phyloP scores from a whole-genome alignment of 768 basidiomycete genomes.

The Cystobasidium ongulense region DNA sequence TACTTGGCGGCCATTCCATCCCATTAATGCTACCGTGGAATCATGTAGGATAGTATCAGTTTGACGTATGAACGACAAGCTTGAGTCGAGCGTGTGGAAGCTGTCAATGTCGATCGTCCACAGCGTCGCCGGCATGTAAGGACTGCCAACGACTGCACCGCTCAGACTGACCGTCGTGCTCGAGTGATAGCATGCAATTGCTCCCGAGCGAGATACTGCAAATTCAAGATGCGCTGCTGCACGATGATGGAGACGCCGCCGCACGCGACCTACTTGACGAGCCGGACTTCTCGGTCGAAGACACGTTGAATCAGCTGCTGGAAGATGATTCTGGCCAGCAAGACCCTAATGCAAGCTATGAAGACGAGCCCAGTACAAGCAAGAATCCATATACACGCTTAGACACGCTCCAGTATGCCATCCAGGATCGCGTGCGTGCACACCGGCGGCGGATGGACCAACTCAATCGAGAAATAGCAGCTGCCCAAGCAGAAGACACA shows the following conservation, averaged over 20 bases:
- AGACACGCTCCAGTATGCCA: constrained; percentile 6
- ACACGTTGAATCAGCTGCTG: constrained; percentile 19
- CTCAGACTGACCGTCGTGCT: neutral
- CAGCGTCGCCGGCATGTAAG: neutral
- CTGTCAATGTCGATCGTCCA: neutral
- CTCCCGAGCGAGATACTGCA: constrained; percentile 12
- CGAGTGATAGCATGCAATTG: neutral
- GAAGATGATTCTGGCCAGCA: neutral
- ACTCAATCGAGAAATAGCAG: constrained; percentile 52
- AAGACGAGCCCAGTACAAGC: neutral
- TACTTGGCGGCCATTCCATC: constrained; percentile 21
- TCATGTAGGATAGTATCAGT: neutral
- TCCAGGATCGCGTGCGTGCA: neutral
- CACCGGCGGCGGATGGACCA: constrained; percentile 1
- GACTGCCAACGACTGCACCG: neutral
- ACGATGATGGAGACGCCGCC: neutral
- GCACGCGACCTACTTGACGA: neutral
- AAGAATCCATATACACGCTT: neutral
- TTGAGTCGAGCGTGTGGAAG: neutral
- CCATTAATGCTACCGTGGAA: neutral
- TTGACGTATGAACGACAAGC: neutral
- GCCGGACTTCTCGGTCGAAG: constrained; percentile 19
- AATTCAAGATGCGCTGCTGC: constrained; percentile 2
- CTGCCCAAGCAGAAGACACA: constrained; percentile 73
- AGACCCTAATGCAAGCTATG: neutral